A percentile compares a stretch with the other conserved stretches of the same genome.
Conservation (phyloP, 192 early-diverging fungal species). For the Podila minutissima region DNA sequence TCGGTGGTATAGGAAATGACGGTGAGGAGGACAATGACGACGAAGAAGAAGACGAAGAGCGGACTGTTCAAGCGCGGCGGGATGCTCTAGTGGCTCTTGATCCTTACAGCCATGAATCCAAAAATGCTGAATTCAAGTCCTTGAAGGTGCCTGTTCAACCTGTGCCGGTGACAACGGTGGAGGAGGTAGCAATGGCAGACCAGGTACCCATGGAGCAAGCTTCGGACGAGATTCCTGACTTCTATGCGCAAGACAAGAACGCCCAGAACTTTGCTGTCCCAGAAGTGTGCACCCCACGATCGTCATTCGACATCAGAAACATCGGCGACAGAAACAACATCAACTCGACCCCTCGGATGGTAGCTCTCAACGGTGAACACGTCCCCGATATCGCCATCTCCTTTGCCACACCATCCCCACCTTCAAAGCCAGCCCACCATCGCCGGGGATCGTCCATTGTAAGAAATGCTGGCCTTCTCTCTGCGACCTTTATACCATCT, state of each 20-base stretch:
- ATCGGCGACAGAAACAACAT: not conserved
- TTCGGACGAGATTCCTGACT: too few species aligned
- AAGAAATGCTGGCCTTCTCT: not conserved
- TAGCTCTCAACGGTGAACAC: not conserved
- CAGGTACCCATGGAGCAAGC: too few species aligned
- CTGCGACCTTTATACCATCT: not conserved
- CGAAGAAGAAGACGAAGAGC: slow-evolving; percentile 18
- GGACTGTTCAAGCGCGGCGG: slow-evolving; percentile 23
- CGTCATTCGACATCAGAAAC: not conserved
- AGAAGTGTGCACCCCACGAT: too few species aligned
- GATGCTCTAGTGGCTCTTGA: slow-evolving; percentile 26
- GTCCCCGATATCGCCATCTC: slow-evolving; percentile 35
- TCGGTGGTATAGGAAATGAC: not conserved
- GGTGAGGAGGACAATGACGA: slow-evolving; percentile 10
- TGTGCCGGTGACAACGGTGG: not conserved
- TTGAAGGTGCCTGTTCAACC: slow-evolving; percentile 2
- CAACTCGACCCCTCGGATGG: not conserved
- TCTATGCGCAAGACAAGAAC: too few species aligned
- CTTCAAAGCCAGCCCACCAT: not conserved
- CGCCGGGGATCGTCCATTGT: slow-evolving; percentile 9
- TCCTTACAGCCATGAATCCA: slow-evolving; percentile 11
- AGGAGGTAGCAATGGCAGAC: too few species aligned
- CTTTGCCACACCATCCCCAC: slow-evolving; percentile 23
- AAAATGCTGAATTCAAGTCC: slow-evolving; percentile 25
- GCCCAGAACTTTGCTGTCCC: too few species aligned